These are phyloP conservation scores for Eucalyptus regnans DNA, from an alignment of 345 rosid species.

Conservation along the genomic window DNA sequence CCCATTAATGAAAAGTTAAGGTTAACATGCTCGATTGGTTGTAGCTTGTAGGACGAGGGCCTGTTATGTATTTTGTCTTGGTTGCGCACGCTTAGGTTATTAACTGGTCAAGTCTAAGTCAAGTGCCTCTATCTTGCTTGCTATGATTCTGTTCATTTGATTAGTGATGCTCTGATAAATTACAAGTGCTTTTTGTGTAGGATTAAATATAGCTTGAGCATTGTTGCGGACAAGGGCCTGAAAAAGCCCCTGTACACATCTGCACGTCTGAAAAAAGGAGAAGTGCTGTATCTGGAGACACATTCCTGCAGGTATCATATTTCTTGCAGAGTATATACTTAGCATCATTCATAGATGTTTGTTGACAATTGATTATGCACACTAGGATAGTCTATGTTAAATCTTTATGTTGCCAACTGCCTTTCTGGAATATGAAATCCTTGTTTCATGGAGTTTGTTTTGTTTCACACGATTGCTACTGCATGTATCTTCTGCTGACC, in stretches of 20 bases:
- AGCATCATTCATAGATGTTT: neutral
- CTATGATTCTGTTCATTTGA: no score
- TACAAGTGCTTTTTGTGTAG: no score
- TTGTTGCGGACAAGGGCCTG: no score
- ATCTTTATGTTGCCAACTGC: neutral
- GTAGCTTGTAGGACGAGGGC: neutral
- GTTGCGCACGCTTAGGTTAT: neutral
- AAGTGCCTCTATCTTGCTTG: no score
- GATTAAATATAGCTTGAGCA: no score
- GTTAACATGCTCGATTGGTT: neutral
- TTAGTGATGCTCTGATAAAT: no score
- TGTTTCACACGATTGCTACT: neutral
- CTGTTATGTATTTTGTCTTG: neutral
- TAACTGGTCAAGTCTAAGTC: neutral
- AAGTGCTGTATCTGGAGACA: constrained; percentile 83
- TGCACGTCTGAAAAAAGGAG: constrained; percentile 22
- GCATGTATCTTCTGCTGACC: neutral
- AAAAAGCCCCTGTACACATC: no score
- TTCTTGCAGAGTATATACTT: neutral
- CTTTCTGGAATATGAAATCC: neutral
- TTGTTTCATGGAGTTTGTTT: neutral
- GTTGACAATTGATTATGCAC: neutral
- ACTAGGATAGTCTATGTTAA: neutral
- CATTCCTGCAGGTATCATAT: constrained; percentile 82
- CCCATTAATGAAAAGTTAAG: neutral